Evolutionary conservation across 768 basidiomycete species (phyloP).

Genomic region (Auriculariales sp.): DNA sequence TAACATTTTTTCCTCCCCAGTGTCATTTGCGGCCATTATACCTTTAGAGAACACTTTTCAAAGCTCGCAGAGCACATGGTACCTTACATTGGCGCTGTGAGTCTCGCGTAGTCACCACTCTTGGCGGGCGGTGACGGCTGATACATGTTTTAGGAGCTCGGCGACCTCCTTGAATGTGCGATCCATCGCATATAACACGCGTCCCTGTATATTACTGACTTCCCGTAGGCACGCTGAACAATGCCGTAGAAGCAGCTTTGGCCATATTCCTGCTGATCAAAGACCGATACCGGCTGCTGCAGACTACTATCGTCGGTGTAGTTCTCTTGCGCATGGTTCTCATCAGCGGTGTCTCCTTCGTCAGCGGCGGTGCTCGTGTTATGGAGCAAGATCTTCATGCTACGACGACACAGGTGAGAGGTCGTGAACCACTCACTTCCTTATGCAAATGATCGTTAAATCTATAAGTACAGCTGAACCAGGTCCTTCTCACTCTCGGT

Average conservation of each 20-base stretch:
- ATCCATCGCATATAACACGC: constrained; percentile 45
- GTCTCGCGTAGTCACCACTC: background rate
- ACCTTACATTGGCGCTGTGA: constrained; percentile 32
- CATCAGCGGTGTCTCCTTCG: constrained; percentile 53
- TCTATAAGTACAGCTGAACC: constrained; percentile 62
- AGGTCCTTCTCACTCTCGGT: constrained; percentile 36
- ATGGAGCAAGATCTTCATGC: constrained; percentile 52
- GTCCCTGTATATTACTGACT: constrained; percentile 40
- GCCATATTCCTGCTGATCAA: constrained; percentile 53
- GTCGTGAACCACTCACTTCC: no score
- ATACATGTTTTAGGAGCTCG: background rate
- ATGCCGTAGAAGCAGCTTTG: constrained; percentile 56
- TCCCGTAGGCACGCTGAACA: constrained; percentile 48
- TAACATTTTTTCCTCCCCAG: no score
- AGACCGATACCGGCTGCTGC: constrained; percentile 52
- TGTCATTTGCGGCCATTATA: constrained; percentile 51
- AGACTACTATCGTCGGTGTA: constrained; percentile 59
- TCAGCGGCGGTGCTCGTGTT: constrained; percentile 53
- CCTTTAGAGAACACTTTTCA: constrained; percentile 55
- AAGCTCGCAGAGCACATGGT: constrained; percentile 45
- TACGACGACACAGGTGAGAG: constrained; percentile 33
- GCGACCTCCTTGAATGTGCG: background rate
- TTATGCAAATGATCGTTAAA: no score
- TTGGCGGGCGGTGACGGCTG: background rate
- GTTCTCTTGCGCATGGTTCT: constrained; percentile 60